These are phyloP conservation scores for Ligustrum vulgare DNA, from an alignment of 257 asterid species.

Conservation along the genomic window DNA sequence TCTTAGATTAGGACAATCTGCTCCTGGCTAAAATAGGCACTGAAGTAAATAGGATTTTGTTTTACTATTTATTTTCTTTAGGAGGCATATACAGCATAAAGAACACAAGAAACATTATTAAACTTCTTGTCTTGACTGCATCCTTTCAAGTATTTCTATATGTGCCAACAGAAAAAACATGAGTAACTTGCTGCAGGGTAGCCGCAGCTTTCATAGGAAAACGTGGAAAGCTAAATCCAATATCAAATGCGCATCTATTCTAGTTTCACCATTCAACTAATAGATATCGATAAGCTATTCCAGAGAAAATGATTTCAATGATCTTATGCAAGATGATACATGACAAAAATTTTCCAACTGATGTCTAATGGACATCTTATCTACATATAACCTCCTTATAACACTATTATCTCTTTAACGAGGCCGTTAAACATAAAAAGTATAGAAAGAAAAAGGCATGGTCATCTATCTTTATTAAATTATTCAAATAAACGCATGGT, in stretches of 20 bases:
- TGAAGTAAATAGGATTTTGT: not conserved
- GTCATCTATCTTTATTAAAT: not conserved
- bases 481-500: not conserved
- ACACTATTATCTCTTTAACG: not conserved
- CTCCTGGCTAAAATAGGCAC: not conserved
- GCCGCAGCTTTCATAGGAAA: not conserved
- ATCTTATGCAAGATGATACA: not conserved
- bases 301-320: not conserved
- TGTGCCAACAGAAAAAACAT: not conserved
- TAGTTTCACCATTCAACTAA: not conserved
- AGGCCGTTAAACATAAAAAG: not conserved
- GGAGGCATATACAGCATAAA: not conserved
- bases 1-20: not conserved
- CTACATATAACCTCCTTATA: not conserved
- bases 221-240: not conserved
- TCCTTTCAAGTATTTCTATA: not conserved
- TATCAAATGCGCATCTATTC: not conserved
- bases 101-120: not conserved
- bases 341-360: not conserved
- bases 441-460: not conserved
- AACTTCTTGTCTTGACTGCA: not conserved
- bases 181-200: constrained; percentile 1
- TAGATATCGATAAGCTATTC: not conserved
- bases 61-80: not conserved
- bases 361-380: not conserved